These are phyloP conservation scores for Fistulifera solaris DNA, from an alignment of 108 stramenopile species.

Conservation along the genomic window DNA sequence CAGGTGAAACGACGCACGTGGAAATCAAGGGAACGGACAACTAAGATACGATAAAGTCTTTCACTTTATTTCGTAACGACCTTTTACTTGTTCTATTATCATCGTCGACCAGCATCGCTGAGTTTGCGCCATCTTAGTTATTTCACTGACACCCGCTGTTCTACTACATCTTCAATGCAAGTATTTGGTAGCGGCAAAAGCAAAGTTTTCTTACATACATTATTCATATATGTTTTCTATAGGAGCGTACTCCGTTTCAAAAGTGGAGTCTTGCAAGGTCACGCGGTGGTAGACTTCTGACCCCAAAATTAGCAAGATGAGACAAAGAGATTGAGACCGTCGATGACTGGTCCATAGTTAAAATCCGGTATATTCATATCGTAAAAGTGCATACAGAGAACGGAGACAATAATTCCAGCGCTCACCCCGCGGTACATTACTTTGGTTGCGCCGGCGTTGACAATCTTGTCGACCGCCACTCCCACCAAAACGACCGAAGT, in stretches of 20 bases:
- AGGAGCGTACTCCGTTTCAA: slow-evolving; percentile 75
- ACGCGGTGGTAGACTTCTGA: slow-evolving; percentile 79
- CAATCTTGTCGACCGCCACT: slow-evolving; percentile 72
- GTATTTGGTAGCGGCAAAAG: no score
- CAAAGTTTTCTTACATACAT: no score
- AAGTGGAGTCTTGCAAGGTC: slow-evolving; percentile 50
- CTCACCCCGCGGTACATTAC: slow-evolving; percentile 76
- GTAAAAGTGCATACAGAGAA: slow-evolving; percentile 56
- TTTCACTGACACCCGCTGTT: no score
- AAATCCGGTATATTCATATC: slow-evolving; percentile 57
- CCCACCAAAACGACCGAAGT: slow-evolving; percentile 65
- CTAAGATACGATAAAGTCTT: no score
- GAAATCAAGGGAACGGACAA: no score
- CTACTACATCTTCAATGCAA: no score
- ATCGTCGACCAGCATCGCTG: no score
- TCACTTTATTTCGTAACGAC: no score
- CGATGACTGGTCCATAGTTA: slow-evolving; percentile 57
- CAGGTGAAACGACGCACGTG: no score
- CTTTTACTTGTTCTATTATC: no score
- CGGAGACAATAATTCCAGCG: slow-evolving; percentile 69
- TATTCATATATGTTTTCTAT: slow-evolving; percentile 53
- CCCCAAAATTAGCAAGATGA: slow-evolving; percentile 58
- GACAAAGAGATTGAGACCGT: slow-evolving; percentile 52
- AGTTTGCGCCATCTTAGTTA: no score
- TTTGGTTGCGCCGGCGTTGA: slow-evolving; percentile 38